Base-by-base conservation (phyloP, 108 stramenopile species). In the Phaeodactylum tricornutum region DNA sequence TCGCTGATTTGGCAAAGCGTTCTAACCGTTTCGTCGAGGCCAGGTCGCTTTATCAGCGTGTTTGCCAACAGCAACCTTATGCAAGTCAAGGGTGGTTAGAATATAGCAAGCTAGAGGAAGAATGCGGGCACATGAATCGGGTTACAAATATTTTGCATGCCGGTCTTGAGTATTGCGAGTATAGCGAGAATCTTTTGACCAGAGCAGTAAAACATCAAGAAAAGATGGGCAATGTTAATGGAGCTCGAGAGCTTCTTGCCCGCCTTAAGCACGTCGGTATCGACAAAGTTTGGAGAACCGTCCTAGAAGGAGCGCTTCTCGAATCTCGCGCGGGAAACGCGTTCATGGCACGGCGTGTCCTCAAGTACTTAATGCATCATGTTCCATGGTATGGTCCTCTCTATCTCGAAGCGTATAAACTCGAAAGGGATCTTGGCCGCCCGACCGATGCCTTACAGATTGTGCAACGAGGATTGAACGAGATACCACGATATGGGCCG, bases 371-470 rank as follows among this genome's bases (percentile, higher is more conserved):
- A 25, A 95, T 95, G 76, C 70, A 74, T 40, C 79, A 94, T 36
- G 86, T 97, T 43, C 87, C 93, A 4, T 98, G 96, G 97, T 95
- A 98, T 50, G 97, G 97, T 0, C 97, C 97, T 5, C 69, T 98
- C 31, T 98, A 98, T 50, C 62, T 84, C 43, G 96, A 96, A 46
- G 95, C 94, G 4, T 95, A 83, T 36, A 79, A 87, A 40, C 72
- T 96, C 4, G 97, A 98, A 54, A 64, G 81, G 22, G 82, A 87
- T 41, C 77, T 74, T 43, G 90, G 82, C 24, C 65, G 59, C 23
- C 59, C 71, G 8, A 68, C 66, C 1, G 82, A 82, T 47, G 97
- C 97, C 29, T 55, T 93, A 22, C 62, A 57, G 19, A 93, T 98
- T 45, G 94, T 96, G 3, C 84, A 95, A 48, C 62, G 66, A n/a